phyloP scores from a whole-genome alignment of 768 basidiomycete genomes.

The Lactarius sanguifluus region DNA sequence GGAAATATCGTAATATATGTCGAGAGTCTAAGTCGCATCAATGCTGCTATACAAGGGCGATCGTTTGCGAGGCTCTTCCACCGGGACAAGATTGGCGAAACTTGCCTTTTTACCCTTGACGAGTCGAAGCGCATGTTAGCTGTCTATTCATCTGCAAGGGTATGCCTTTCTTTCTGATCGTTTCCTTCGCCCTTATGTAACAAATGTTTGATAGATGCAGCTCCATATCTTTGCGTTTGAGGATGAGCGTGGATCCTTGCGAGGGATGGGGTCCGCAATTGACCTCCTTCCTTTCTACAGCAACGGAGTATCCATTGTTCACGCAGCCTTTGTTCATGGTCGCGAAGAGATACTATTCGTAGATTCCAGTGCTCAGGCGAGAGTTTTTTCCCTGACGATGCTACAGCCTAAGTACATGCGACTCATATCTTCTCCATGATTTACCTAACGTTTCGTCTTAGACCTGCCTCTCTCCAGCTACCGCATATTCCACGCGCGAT shows the following conservation, averaged over 20 bases:
- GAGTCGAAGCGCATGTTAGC: conserved; percentile 52
- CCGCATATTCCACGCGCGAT: conserved; percentile 37
- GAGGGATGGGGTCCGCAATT: conserved; percentile 43
- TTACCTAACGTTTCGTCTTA: conserved; percentile 26
- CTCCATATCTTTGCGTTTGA: conserved; percentile 52
- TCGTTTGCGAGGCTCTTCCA: conserved; percentile 34
- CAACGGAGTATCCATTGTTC: conserved; percentile 33
- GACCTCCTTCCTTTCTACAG: conserved; percentile 48
- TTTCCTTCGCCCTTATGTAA: background rate
- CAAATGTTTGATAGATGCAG: conserved; percentile 29
- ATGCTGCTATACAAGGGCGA: conserved; percentile 4
- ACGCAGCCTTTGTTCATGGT: conserved; percentile 48
- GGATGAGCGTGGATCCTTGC: conserved; percentile 43
- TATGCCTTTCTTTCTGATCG: conserved; percentile 17
- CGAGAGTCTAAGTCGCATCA: conserved; percentile 15
- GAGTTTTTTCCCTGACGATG: conserved; percentile 54
- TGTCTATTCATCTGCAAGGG: conserved; percentile 46
- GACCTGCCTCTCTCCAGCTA: conserved; percentile 48
- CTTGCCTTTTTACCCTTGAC: conserved; percentile 50
- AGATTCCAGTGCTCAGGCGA: conserved; percentile 44
- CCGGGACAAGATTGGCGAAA: conserved; percentile 48
- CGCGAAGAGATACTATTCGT: conserved; percentile 54
- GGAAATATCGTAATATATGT: conserved; percentile 23
- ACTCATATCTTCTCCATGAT: too few relatives aligned
- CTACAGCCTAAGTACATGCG: conserved; percentile 49